Evolutionary conservation across 2,329 filamentous ascomycete genomes (phyloP), one percentile per base, ranked within the genome.

Genomic region (Drechslerella dactyloides): DNA sequence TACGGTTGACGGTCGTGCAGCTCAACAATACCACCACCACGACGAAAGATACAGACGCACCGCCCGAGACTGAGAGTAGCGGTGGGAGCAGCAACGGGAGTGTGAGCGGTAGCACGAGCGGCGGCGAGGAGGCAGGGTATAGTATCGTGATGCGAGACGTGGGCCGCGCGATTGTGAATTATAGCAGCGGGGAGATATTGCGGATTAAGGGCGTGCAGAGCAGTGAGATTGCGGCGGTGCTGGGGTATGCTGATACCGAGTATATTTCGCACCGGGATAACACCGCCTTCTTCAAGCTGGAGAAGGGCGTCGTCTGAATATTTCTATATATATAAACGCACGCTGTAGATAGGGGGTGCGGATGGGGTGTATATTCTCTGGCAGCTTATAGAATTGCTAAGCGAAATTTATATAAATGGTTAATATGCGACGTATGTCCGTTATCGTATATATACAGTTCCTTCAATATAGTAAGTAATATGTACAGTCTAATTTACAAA

Each of bases 111-210:
- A 33, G 27, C 27, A 33, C 1, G 53, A 17, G 2, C 17, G 56
- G 46, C 10, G 27, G 21, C 44, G 30, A 53, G 3, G 73, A 69
- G 40, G 72, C 24, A 10, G 82, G 78, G 75, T 83, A 76, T 83
- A 83, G 83, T 79, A 84, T 72, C 81, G 83, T 69, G 1, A 85
- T 85, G 6, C 81, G 82, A 53, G 94, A 97, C 77, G 90, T 97
- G 19, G 94, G 94, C 0, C 84, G 93, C 37, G 93, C 91, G 2
- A 82, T 99, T 54, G 92, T 96, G 66, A 97, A 97, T 80, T 99
- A 97, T 79, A 90, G 90, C n/a, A 87, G 90, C 1, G 82, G 84
- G 0, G 93, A 99, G 80, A 92, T 99, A 73, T 82, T 83, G 65
- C 83, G 90, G 56, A 96, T 99, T 78, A 91, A 90, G 81, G 94